These are phyloP conservation scores for Dissophora globulifera DNA, from an alignment of 192 early-diverging fungal genomes.

Conservation along the genomic window DNA sequence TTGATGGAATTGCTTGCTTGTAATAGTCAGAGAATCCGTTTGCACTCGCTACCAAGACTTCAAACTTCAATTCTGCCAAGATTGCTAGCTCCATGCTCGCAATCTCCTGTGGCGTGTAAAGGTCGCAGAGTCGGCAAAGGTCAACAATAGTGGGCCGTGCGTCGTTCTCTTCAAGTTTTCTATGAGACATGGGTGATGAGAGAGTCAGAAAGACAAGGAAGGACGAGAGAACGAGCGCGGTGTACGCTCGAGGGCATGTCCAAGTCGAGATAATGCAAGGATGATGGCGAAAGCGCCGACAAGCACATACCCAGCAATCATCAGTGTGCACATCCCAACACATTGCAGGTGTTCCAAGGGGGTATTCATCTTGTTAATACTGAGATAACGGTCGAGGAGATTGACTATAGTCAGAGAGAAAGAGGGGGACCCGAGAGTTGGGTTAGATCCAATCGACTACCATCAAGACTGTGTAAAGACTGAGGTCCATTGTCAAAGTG, in stretches of 20 bases:
- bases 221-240: not conserved
- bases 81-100: constrained; percentile 29
- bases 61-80: constrained; percentile 36
- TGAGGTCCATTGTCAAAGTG: not conserved
- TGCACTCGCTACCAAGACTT: constrained; percentile 38
- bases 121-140: constrained; percentile 18
- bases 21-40: constrained; percentile 36
- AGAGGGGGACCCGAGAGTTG: not conserved
- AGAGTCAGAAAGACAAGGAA: not conserved
- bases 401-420: constrained; percentile 11
- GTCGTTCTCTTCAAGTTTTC: constrained; percentile 40
- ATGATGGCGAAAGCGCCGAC: not conserved
- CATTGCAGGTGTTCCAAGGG: constrained; percentile 17
- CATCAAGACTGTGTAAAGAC: too few relatives aligned
- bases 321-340: constrained; percentile 30
- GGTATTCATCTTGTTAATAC: not conserved
- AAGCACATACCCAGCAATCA: constrained; percentile 37
- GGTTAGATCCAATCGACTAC: too few relatives aligned
- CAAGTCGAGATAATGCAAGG: not conserved
- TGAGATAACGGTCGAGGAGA: constrained; percentile 39
- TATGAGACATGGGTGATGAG: too few relatives aligned
- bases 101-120: constrained; percentile 19
- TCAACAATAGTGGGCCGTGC: constrained; percentile 7
- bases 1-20: constrained; percentile 17
- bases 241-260: too few relatives aligned